These are phyloP conservation scores for Fomitopsis palustris DNA, from an alignment of 1,284 basidiomycete species.

Conservation along the genomic window DNA sequence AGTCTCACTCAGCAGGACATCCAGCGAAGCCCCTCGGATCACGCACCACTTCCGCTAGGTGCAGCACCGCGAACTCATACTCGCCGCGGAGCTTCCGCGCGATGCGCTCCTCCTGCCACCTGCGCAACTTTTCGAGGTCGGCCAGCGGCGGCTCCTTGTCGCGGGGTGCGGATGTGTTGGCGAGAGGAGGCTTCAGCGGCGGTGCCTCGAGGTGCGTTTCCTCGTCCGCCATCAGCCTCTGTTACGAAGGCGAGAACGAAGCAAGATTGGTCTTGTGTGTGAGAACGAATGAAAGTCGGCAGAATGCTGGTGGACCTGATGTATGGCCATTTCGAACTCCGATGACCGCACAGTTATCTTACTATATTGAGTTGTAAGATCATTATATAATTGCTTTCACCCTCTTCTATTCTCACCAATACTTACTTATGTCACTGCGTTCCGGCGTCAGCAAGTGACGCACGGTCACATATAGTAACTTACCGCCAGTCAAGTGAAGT, in stretches of 20 bases:
- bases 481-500: too few species aligned
- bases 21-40: background rate
- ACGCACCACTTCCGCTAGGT: conserved; percentile 71
- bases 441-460: too few species aligned
- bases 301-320: background rate
- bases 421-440: too few species aligned
- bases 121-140: conserved; percentile 49
- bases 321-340: too few species aligned
- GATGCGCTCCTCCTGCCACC: conserved; percentile 71
- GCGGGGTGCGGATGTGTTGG: conserved; percentile 47
- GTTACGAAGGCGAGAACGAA: background rate
- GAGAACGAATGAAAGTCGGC: background rate
- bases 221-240: conserved; percentile 17
- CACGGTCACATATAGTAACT: too few species aligned
- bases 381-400: too few species aligned
- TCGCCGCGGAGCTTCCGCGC: conserved; percentile 68
- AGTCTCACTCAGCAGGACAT: background rate
- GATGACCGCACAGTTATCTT: too few species aligned
- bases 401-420: too few species aligned
- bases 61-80: conserved; percentile 69
- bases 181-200: conserved; percentile 46
- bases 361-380: too few species aligned
- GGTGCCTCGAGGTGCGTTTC: conserved; percentile 24
- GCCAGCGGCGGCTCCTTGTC: conserved; percentile 48
- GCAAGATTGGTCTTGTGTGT: background rate